A percentile compares a stretch with the other conserved stretches of the same genome.
Conservation (phyloP, 2,329 filamentous ascomycete genomes). For the Botrytis paeoniae region DNA sequence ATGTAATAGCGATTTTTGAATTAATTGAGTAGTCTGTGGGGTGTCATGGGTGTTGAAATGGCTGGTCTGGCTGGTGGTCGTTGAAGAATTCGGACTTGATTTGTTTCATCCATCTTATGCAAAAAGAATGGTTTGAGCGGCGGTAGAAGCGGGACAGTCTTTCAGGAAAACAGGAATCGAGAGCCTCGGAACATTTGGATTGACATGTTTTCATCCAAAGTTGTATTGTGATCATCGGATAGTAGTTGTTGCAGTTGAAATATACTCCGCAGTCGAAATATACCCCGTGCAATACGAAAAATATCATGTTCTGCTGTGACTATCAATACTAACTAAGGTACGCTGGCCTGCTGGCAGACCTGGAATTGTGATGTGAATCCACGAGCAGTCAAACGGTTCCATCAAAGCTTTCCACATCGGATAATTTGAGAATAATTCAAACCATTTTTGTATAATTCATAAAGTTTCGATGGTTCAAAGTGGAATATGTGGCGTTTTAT, state of each 20-base stretch:
- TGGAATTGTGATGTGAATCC: neutral
- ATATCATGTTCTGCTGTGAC: neutral
- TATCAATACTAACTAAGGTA: neutral
- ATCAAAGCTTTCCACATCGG: neutral
- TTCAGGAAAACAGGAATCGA: neutral
- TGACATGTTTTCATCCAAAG: neutral
- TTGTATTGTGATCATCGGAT: neutral
- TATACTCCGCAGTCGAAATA: neutral
- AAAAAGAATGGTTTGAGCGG: constrained; percentile 1
- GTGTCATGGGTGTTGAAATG: neutral
- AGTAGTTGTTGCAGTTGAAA: neutral
- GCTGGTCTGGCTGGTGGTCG: neutral
- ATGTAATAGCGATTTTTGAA: neutral
- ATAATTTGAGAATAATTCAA: neutral
- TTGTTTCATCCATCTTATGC: constrained; percentile 5
- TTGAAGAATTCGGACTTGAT: neutral
- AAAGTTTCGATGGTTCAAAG: neutral
- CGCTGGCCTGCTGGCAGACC: neutral
- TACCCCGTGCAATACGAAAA: neutral
- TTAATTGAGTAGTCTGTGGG: neutral
- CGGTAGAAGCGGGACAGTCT: neutral
- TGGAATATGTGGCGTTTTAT: neutral
- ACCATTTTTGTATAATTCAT: neutral
- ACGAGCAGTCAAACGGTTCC: neutral
- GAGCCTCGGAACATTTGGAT: neutral